Base-by-base conservation (phyloP, 78 protist genomes). In the Tieghemostelium lacteum region DNA sequence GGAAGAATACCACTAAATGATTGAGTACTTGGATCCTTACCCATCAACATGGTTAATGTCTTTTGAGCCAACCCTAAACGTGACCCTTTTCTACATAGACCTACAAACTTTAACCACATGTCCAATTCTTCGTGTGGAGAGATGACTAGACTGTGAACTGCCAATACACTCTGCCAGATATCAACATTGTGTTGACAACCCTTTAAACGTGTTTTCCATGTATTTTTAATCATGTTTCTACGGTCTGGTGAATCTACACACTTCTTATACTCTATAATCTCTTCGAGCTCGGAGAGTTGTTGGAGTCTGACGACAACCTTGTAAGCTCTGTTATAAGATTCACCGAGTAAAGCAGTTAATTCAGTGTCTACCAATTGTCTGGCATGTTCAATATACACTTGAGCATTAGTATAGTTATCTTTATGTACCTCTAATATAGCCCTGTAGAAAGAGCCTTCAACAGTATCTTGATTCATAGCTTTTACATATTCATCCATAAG, bases 211-310 rank as follows among this genome's bases (percentile, higher is more conserved):
- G 54, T 39, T 40, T 40, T 49, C 99, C 99, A 97, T n/a, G 91
- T 93, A 37, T 73, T 37, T 19, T 62, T 92, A 4, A 96, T 87
- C 88, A 64, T 88, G 12, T n/a, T 42, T 42, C 61, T 36, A 33
- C 93, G 87, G 24, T 73, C 91, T 19, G 55, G 61, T 10, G 28
- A 28, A 24, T 87, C 86, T 1, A 39, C 1, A 0, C 34, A 17
- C 58, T 87, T 75, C 19, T 73, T 76, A 28, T 58, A 88, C 24
- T 83, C 88, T 22, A 96, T 73, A 8, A 97, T 85, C 85, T 97
- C 99, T 87, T 97, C 99, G 10, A 97, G 91, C 54, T 97, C 98
- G 2, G 96, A 75, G 5, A 97, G 50, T 63, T 97, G 98, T 87
- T 97, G 99, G 45, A 86, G 72, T 45, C 87, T 80, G 17, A 97